Evolutionary conservation across 1,284 basidiomycete genomes (phyloP).

Genomic region (Boletus hoseneyae): DNA sequence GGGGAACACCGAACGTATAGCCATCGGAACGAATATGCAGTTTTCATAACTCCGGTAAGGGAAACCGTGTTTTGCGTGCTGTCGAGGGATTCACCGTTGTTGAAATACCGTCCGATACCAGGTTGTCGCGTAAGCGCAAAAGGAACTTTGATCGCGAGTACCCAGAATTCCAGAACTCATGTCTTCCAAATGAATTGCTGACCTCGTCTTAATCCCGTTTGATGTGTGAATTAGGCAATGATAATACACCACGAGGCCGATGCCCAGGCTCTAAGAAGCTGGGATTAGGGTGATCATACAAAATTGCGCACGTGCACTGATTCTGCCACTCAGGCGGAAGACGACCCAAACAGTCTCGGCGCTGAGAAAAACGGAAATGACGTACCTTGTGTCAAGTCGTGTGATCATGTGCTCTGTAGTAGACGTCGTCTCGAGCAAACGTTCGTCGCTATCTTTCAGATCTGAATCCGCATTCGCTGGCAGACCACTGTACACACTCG

Average conservation of each 20-base stretch:
- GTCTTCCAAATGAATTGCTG: constrained; percentile 2
- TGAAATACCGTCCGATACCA: not conserved
- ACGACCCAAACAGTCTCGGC: not conserved
- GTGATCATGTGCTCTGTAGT: not conserved
- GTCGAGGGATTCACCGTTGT: not conserved
- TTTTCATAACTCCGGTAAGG: not conserved
- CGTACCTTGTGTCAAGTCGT: not conserved
- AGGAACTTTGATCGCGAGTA: not conserved
- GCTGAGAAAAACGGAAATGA: not conserved
- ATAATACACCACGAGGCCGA: not conserved
- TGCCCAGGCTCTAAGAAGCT: not conserved
- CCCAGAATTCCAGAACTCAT: not conserved
- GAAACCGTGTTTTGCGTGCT: no score
- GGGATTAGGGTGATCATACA: not conserved
- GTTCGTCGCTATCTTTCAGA: constrained; percentile 15
- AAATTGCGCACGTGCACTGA: not conserved
- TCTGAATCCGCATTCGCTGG: not conserved
- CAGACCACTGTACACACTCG: not conserved
- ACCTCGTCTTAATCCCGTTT: not conserved
- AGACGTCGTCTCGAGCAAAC: no score
- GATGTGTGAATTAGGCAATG: not conserved
- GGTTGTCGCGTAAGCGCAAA: constrained; percentile 7
- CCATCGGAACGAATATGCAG: constrained; percentile 5
- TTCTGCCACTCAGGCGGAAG: no score
- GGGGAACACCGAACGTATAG: not conserved